phyloP scores from a whole-genome alignment of 2,329 filamentous ascomycete genomes.

The Microcera coccophila region DNA sequence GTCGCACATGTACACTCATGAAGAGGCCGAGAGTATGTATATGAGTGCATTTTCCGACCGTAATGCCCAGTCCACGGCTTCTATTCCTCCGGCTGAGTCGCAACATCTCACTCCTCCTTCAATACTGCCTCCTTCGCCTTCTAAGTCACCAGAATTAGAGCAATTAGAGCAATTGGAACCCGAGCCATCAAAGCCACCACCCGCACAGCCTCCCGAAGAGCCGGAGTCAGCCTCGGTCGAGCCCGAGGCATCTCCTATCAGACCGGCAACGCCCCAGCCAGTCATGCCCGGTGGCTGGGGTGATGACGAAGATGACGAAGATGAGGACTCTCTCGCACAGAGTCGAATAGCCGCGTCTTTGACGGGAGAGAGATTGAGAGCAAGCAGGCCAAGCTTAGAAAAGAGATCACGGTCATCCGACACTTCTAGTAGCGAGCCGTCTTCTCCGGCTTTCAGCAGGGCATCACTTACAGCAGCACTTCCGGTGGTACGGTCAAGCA shows the following conservation, averaged over 20 bases:
- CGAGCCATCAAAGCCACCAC: too few relatives aligned
- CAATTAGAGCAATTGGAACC: not conserved
- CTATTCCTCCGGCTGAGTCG: slow-evolving; percentile 7
- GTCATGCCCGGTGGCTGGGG: slow-evolving; percentile 54
- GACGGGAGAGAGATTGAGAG: not conserved
- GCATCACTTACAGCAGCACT: slow-evolving; percentile 19
- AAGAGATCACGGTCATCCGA: slow-evolving; percentile 7
- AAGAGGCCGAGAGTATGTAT: slow-evolving; percentile 83
- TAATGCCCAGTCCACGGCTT: slow-evolving; percentile 25
- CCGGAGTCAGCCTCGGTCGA: slow-evolving; percentile 1
- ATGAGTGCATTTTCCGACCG: slow-evolving; percentile 65
- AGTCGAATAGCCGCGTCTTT: not conserved
- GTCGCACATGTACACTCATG: slow-evolving; percentile 71
- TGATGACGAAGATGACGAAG: slow-evolving; percentile 35
- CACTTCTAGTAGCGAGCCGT: slow-evolving; percentile 22
- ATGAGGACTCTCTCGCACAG: slow-evolving; percentile 25
- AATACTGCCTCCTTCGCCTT: slow-evolving; percentile 2
- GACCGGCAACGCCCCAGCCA: slow-evolving; percentile 6
- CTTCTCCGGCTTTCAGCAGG: slow-evolving; percentile 28
- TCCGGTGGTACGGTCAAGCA: slow-evolving; percentile 9
- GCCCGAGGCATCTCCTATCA: not conserved
- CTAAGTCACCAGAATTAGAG: not conserved
- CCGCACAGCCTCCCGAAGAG: too few relatives aligned
- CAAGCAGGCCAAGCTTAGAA: slow-evolving; percentile 3
- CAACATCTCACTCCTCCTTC: slow-evolving; percentile 6